A percentile compares a stretch with the other conserved stretches of the same genome.
Conservation (phyloP, 169 alveolate genomes). For the Eimeria maxima region DNA sequence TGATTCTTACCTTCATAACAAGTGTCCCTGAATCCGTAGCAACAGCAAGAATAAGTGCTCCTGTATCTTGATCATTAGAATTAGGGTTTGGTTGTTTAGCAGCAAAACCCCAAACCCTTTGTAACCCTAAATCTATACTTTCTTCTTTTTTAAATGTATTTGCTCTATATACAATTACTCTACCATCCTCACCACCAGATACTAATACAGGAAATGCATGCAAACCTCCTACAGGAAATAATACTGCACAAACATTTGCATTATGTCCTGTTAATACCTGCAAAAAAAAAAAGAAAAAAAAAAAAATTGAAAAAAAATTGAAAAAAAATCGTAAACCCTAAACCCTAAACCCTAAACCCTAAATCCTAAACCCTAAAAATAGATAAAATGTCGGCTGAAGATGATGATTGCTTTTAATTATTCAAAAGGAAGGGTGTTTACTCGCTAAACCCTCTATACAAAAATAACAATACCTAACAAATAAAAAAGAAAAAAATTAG, state of each 20-base stretch:
- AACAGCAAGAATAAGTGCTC: conserved; percentile 61
- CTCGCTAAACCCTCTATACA: too few relatives aligned
- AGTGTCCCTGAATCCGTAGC: conserved; percentile 74
- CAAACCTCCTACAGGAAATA: conserved; percentile 84
- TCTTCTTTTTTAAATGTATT: conserved; percentile 60
- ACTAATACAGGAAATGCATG: conserved; percentile 71
- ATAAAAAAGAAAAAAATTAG: too few relatives aligned
- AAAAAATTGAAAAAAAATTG: too few relatives aligned
- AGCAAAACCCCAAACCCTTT: conserved; percentile 63
- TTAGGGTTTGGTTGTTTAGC: background rate
- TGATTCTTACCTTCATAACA: conserved; percentile 60
- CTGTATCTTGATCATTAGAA: conserved; percentile 32
- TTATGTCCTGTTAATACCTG: conserved; percentile 97
- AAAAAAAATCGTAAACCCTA: background rate
- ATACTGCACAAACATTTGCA: conserved; percentile 95
- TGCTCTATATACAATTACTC: conserved; percentile 51
- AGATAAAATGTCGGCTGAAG: background rate
- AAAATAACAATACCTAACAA: too few relatives aligned
- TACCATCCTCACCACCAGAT: conserved; percentile 72
- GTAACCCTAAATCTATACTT: conserved; percentile 6
- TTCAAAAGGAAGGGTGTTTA: background rate
- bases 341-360: conserved; percentile 29
- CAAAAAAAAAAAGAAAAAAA: background rate
- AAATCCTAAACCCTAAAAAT: background rate
- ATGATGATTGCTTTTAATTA: background rate